Conservation (phyloP, 2,329 filamentous ascomycete genomes). For the Cryphonectria naterciae region DNA sequence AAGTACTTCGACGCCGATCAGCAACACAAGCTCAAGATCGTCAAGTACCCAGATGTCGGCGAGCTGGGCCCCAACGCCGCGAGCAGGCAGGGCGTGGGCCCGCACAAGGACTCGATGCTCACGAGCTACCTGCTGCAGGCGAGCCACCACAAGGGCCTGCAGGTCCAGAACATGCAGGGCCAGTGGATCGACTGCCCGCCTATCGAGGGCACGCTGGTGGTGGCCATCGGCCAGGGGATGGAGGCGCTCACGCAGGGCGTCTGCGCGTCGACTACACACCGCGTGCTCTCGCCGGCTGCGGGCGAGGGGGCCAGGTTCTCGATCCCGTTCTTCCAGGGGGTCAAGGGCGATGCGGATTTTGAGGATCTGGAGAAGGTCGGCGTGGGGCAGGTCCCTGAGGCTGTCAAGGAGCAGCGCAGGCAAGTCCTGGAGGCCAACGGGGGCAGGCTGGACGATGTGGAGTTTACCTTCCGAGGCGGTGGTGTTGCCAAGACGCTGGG, state of each 20-base stretch:
- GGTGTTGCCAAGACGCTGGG: slow-evolving; percentile 70
- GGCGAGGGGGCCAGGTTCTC: slow-evolving; percentile 75
- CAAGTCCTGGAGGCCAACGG: slow-evolving; percentile 60
- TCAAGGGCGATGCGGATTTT: slow-evolving; percentile 77
- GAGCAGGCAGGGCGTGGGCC: slow-evolving; percentile 71
- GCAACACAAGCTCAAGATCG: slow-evolving; percentile 89
- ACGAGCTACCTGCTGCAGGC: slow-evolving; percentile 82
- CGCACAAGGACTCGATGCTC: slow-evolving; percentile 83
- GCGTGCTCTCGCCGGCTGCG: slow-evolving; percentile 73
- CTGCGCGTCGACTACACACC: slow-evolving; percentile 80
- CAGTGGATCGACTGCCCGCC: slow-evolving; percentile 84
- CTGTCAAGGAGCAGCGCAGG: slow-evolving; percentile 64
- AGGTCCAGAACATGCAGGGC: slow-evolving; percentile 80
- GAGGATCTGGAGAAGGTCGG: slow-evolving; percentile 70
- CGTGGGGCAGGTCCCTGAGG: slow-evolving; percentile 62
- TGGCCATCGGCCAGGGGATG: slow-evolving; percentile 85
- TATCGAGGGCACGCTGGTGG: slow-evolving; percentile 75
- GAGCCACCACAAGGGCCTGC: slow-evolving; percentile 73
- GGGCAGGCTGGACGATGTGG: slow-evolving; percentile 72
- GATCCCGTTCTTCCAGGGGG: slow-evolving; percentile 88
- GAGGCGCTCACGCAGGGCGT: slow-evolving; percentile 85
- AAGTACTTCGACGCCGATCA: slow-evolving; percentile 75
- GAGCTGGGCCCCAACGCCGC: slow-evolving; percentile 80
- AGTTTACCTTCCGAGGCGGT: slow-evolving; percentile 81
- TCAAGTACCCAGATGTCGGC: slow-evolving; percentile 79